Conservation (phyloP, 805 yeast species). For the Candida pseudoglaebosa region DNA sequence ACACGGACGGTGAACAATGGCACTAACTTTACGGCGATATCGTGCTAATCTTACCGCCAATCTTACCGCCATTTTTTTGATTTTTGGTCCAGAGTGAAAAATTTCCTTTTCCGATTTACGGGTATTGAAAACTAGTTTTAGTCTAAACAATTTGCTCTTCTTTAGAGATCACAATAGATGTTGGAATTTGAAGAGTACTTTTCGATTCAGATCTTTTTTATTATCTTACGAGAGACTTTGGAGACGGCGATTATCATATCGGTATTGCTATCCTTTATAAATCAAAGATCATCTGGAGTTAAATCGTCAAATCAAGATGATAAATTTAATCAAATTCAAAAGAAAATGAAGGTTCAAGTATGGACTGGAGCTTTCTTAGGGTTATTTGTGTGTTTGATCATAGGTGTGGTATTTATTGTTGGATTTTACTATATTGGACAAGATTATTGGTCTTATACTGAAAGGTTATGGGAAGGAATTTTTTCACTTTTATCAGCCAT, state of each 20-base stretch:
- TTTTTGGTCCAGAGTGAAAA: too few relatives aligned
- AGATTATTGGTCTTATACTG: constrained; percentile 84
- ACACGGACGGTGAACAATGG: too few relatives aligned
- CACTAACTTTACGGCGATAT: too few relatives aligned
- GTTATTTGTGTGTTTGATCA: constrained; percentile 58
- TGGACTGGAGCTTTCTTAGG: constrained; percentile 82
- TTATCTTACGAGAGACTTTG: constrained; percentile 67
- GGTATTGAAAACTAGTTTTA: too few relatives aligned
- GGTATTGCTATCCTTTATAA: constrained; percentile 68
- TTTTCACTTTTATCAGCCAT: constrained; percentile 74
- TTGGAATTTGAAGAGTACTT: constrained; percentile 40
- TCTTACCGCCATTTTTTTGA: too few relatives aligned
- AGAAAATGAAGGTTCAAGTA: constrained; percentile 57
- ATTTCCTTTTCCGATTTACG: too few relatives aligned
- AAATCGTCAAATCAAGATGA: background rate
- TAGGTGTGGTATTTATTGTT: constrained; percentile 69
- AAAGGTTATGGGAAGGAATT: constrained; percentile 84
- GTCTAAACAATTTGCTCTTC: too few relatives aligned
- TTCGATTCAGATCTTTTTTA: constrained; percentile 73
- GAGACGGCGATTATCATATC: constrained; percentile 72
- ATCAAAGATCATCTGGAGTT: constrained; percentile 42
- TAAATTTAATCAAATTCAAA: constrained; percentile 9
- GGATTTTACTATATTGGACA: constrained; percentile 75
- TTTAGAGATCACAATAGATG: constrained; percentile 10
- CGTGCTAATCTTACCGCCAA: too few relatives aligned